Evolutionary conservation across 2,329 filamentous ascomycete species (phyloP), one percentile per base, ranked within the genome.

Genomic region (Aureobasidium leucospermi): DNA sequence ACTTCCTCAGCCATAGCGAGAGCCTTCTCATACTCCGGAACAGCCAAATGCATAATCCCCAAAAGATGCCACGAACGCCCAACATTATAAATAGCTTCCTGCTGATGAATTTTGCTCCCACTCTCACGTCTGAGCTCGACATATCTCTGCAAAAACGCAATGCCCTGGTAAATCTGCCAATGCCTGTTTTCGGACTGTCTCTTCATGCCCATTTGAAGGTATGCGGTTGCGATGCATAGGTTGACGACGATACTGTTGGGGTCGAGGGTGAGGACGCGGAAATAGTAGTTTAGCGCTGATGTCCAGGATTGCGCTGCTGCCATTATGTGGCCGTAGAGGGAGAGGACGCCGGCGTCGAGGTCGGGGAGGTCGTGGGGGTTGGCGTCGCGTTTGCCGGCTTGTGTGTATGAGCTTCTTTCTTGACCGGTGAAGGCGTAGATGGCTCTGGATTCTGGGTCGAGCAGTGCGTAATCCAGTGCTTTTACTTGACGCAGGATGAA

Each of bases 401-500:
- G 67, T 63, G 71, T 72, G 59, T 73, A 71, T 31, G 75, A 73
- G 73, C 31, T 76, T 67, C 16, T 73, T 46, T 73, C 70, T 49
- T 66, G 67, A 11, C 66, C 65, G 19, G 67, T 68, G 62, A 76
- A 76, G n/a, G 72, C 73, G 63, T 73, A 75, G 49, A 65, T 69
- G 1, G 75, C 66, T 13, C 80, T 77, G 29, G 79, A 74, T 13
- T 79, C 75, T 13, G 81, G 77, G 2, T 78, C 76, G 2, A 87
- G 77, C 3, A 88, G 78, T 4, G 78, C 76, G 63, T 82, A 87
- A 72, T 99, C 94, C 77, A 96, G 89, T 3, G 85, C 85, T 72
- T 96, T 95, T 74, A 99, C 89, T 73, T 96, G 90, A 4, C 94
- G 86, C 60, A 96, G 79, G 67, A 97, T 85, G 69, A 89, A 96